Conservation (phyloP, 2,329 filamentous ascomycete genomes). For the Penicillium sp. region DNA sequence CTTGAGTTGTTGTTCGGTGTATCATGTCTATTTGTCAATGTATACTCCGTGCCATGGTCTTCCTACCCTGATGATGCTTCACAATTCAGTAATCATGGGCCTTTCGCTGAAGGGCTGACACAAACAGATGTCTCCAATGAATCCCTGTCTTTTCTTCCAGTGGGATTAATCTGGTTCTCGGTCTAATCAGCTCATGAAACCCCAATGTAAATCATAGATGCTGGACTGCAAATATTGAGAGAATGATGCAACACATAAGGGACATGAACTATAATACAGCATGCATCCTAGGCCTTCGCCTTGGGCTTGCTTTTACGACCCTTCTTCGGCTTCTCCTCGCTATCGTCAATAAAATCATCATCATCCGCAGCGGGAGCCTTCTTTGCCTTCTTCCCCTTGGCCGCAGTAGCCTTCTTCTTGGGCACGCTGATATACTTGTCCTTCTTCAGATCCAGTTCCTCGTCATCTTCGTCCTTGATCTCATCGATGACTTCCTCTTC, state of each 20-base stretch:
- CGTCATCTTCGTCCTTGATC: conserved; percentile 67
- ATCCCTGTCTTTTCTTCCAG: too few relatives aligned
- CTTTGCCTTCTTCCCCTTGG: conserved; percentile 44
- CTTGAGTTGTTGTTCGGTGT: neutral
- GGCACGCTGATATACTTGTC: conserved; percentile 96
- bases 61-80: too few relatives aligned
- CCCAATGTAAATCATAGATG: too few relatives aligned
- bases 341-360: conserved; percentile 48
- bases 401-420: conserved; percentile 55
- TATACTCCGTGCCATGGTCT: too few relatives aligned
- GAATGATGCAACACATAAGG: neutral
- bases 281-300: conserved; percentile 21
- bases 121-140: too few relatives aligned
- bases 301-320: conserved; percentile 33
- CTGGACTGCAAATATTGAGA: neutral
- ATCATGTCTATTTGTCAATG: too few relatives aligned
- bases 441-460: conserved; percentile 81
- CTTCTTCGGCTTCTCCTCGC: conserved; percentile 58
- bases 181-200: too few relatives aligned
- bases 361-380: conserved; percentile 38
- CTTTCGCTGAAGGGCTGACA: too few relatives aligned
- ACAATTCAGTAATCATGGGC: too few relatives aligned
- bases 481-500: conserved; percentile 62
- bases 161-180: too few relatives aligned
- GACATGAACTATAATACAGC: conserved; percentile 12